Percentiles rank a stretch among this genome's conserved stretches.
These are phyloP conservation scores for Orobanche coerulescens DNA, from an alignment of 257 asterid species.

Conservation along the genomic window DNA sequence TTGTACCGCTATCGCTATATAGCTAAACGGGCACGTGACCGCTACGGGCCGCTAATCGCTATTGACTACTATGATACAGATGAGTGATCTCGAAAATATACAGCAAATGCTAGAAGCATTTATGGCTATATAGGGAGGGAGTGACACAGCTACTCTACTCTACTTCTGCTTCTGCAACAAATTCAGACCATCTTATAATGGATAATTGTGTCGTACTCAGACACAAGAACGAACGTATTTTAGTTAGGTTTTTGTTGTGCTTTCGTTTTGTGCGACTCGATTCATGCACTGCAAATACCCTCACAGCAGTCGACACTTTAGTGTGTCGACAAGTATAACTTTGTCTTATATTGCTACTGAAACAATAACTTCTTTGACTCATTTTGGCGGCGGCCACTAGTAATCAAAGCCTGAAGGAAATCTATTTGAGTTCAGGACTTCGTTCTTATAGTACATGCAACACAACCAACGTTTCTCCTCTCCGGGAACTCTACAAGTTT, in stretches of 20 bases:
- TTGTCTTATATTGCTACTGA: background rate
- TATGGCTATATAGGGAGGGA: conserved; percentile 40
- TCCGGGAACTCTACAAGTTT: too few species aligned
- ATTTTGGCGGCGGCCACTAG: too few species aligned
- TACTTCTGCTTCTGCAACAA: conserved; percentile 48
- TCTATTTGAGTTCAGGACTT: background rate
- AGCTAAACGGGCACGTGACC: too few species aligned
- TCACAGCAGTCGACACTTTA: background rate
- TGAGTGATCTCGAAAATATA: conserved; percentile 7
- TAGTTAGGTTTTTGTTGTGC: background rate
- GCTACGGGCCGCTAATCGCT: too few species aligned
- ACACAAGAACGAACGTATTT: background rate
- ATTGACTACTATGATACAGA: too few species aligned
- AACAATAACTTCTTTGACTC: too few species aligned
- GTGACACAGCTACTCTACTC: conserved; percentile 59
- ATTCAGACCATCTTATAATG: conserved; percentile 29
- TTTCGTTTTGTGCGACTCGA: background rate
- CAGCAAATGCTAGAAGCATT: conserved; percentile 86
- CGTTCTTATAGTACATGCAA: too few species aligned
- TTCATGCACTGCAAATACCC: background rate
- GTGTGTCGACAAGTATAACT: background rate
- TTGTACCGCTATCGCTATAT: too few species aligned
- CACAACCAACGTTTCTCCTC: too few species aligned
- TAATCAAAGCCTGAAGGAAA: background rate
- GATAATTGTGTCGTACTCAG: conserved; percentile 6